Evolutionary conservation across 306 rosid genomes (phyloP).

Genomic region (Citrullus colocynthis): DNA sequence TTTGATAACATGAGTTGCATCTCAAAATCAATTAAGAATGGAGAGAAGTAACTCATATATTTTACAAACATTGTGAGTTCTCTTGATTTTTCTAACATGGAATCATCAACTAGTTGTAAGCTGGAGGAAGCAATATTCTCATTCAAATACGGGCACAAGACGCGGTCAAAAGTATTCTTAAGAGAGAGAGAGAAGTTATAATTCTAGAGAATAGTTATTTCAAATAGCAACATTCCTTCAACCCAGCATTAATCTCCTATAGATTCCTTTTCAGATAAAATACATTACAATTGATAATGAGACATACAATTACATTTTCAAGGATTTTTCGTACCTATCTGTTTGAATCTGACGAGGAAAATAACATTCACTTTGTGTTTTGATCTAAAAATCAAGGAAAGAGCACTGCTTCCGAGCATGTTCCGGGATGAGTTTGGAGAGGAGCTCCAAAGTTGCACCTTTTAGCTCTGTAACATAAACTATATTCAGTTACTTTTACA

Average conservation of each 20-base stretch:
- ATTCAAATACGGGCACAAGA: no score
- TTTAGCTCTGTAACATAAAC: conserved; percentile 32
- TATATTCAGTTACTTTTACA: background rate
- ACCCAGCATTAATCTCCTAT: background rate
- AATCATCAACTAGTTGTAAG: no score
- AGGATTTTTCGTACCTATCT: background rate
- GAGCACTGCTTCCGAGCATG: conserved; percentile 55
- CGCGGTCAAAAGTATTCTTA: no score
- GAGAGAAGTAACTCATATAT: no score
- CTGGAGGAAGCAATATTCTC: no score
- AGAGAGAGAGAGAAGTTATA: background rate
- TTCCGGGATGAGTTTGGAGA: conserved; percentile 46
- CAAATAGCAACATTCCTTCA: background rate
- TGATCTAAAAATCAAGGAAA: conserved; percentile 26
- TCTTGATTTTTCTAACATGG: no score
- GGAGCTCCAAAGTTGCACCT: conserved; percentile 44
- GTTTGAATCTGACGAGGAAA: background rate
- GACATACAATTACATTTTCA: background rate
- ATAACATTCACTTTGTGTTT: background rate
- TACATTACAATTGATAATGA: background rate
- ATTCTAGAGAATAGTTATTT: background rate
- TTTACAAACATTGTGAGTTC: no score
- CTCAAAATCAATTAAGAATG: no score
- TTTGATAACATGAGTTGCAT: no score
- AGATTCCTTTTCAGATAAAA: background rate